Evolutionary conservation across 805 yeast species (phyloP).

Genomic region (Candida hungchunana): DNA sequence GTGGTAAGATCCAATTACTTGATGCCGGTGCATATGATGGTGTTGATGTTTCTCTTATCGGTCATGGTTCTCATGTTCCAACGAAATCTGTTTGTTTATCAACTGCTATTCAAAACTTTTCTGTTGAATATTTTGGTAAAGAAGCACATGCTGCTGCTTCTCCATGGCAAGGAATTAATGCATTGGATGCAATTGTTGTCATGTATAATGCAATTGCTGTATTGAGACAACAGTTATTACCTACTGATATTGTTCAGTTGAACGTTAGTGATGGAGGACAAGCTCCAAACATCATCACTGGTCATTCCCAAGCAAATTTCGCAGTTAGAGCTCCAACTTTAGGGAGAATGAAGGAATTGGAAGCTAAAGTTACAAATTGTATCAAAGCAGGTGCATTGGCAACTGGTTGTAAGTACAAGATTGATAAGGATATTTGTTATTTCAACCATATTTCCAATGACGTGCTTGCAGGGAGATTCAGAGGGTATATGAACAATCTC

Average conservation of each 20-base stretch:
- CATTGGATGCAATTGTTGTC: slow-evolving; percentile 10
- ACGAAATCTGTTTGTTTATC: slow-evolving; percentile 1
- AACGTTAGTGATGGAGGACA: slow-evolving; percentile 8
- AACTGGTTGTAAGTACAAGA: slow-evolving; percentile 10
- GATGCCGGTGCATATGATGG: slow-evolving; percentile 11
- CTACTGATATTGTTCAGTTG: slow-evolving; percentile 8
- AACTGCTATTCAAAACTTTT: slow-evolving; percentile 8
- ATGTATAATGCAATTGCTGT: slow-evolving; percentile 8
- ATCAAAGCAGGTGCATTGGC: slow-evolving; percentile 12
- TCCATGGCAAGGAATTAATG: slow-evolving; percentile 14
- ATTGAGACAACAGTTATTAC: slow-evolving; percentile 8
- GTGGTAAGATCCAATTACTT: slow-evolving; percentile 12
- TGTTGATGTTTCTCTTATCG: slow-evolving; percentile 10
- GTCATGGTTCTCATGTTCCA: slow-evolving; percentile 1
- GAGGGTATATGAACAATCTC: slow-evolving; percentile 3
- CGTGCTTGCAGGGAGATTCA: slow-evolving; percentile 3
- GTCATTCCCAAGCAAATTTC: slow-evolving; percentile 6
- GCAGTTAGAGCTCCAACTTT: slow-evolving; percentile 10
- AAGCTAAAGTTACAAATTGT: slow-evolving; percentile 9
- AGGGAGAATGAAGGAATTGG: slow-evolving; percentile 7
- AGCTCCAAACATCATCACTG: slow-evolving; percentile 12
- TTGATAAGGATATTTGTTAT: slow-evolving; percentile 2
- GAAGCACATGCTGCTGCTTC: slow-evolving; percentile 16
- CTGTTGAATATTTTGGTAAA: slow-evolving; percentile 9
- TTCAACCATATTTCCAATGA: slow-evolving; percentile 9